Base-by-base conservation (phyloP, 805 yeast genomes). In the Nematodospora valgi region DNA sequence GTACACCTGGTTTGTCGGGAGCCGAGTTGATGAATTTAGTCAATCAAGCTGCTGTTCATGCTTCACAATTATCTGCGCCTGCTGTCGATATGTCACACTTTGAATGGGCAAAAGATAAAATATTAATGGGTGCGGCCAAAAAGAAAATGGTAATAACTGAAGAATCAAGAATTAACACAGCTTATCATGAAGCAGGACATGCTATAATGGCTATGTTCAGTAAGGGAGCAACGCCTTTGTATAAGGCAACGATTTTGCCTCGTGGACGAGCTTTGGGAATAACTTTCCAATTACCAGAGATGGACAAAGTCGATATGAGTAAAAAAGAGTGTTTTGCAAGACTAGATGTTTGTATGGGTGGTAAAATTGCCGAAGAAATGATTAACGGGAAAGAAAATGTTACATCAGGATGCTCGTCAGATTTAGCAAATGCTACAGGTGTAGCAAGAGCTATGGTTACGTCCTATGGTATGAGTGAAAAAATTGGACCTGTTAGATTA, bases 81-180 rank as follows among this genome's bases (percentile, higher is more conserved):
- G 74, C 89, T 16, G 98, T 93, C 18, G 86, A 82, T 53, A 85
- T 87, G 95, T 58, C 62, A 30, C 98, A 93, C 61, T 80, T 93
- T 44, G 99, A 93, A 61, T 93, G 98, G 98, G 98, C 99, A 27
- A 93, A 93, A 62, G 99, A 93, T 63, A 93, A 93, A 65, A 93
- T 94, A 38, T 69, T 94, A 54, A 80, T 93, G 85, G 99, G 99
- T 35, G 98, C 98, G 23, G 99, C 95, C 49, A 84, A 95, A 59
- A 86, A 86, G 64, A 86, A 96, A 17, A 91, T 91, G 98, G 97
- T 93, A 25, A 76, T 93, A 69, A 89, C 98, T 19, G 97, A 93
- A 58, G 96, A 91, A 42, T 77, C 95, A 0, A 78, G 97, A 60
- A 79, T 76, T 49, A 88, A 91, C 46, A 93, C 99, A 12, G 98